phyloP scores from a whole-genome alignment of 495 filamentous ascomycete species.

The Bacidia gigantensis region DNA sequence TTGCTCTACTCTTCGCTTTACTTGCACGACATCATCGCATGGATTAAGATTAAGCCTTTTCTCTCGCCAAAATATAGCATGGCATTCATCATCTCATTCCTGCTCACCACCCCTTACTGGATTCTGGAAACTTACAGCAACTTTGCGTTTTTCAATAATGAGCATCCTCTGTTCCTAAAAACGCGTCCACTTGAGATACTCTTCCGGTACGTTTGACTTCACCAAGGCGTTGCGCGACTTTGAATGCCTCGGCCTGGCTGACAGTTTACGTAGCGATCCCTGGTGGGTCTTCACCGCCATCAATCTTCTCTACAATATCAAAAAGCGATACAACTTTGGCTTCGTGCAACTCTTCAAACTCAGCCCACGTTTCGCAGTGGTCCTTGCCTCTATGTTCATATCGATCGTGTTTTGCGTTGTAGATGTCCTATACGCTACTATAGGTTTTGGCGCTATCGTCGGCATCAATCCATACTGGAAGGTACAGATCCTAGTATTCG shows the following conservation, averaged over 20 bases:
- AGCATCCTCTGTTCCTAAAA: constrained; percentile 34
- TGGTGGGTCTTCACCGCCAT: constrained; percentile 46
- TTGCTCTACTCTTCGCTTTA: constrained; percentile 32
- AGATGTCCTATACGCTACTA: constrained; percentile 29
- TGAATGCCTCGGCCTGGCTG: too few relatives aligned
- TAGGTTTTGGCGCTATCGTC: constrained; percentile 14
- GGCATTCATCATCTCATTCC: constrained; percentile 29
- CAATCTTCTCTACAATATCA: constrained; percentile 40
- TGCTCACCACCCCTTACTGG: constrained; percentile 33
- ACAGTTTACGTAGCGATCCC: constrained; percentile 36
- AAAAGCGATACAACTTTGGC: constrained; percentile 37
- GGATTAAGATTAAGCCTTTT: constrained; percentile 36
- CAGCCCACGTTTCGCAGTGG: constrained; percentile 42
- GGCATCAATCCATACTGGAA: constrained; percentile 38
- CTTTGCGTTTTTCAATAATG: constrained; percentile 36
- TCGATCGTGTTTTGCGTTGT: constrained; percentile 41
- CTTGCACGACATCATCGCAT: constrained; percentile 36
- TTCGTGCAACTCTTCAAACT: constrained; percentile 32
- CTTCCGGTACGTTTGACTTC: constrained; percentile 18
- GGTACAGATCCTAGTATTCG: constrained; percentile 1
- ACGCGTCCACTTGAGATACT: constrained; percentile 40
- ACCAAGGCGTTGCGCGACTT: too few relatives aligned
- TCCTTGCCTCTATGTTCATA: constrained; percentile 40
- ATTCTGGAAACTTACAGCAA: constrained; percentile 36
- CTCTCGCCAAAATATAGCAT: constrained; percentile 23